phyloP scores from a whole-genome alignment of 2,329 filamentous ascomycete species.

The Aschersonia sp. region DNA sequence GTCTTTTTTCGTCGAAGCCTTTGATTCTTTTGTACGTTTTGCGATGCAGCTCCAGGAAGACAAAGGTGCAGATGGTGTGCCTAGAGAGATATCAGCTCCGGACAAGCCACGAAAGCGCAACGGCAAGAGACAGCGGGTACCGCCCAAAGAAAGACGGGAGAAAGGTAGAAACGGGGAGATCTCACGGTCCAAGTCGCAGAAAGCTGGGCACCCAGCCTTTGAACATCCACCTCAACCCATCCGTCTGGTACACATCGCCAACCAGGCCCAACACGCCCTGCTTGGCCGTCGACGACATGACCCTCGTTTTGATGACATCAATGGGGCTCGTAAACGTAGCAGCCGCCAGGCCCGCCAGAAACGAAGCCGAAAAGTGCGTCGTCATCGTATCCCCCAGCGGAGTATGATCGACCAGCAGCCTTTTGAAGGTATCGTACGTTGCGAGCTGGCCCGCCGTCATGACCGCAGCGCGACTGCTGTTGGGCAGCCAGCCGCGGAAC shows the following conservation, averaged over 20 bases:
- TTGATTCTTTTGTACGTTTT: slow-evolving; percentile 51
- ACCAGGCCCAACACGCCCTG: slow-evolving; percentile 44
- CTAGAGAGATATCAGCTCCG: no score
- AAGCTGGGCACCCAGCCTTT: slow-evolving; percentile 79
- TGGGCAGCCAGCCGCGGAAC: slow-evolving; percentile 78
- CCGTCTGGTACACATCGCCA: slow-evolving; percentile 50
- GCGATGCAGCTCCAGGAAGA: slow-evolving; percentile 80
- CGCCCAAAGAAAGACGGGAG: not conserved
- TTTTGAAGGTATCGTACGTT: slow-evolving; percentile 74
- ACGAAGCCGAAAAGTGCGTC: slow-evolving; percentile 66
- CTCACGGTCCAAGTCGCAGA: slow-evolving; percentile 48
- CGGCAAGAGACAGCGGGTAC: no score
- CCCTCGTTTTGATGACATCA: slow-evolving; percentile 78
- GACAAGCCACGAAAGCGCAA: no score
- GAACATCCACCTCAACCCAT: slow-evolving; percentile 75
- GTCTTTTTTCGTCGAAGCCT: slow-evolving; percentile 15
- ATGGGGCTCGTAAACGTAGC: slow-evolving; percentile 76
- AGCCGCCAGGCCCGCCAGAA: slow-evolving; percentile 69
- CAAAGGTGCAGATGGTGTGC: slow-evolving; percentile 76
- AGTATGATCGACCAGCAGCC: slow-evolving; percentile 49
- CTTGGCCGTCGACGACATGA: slow-evolving; percentile 55
- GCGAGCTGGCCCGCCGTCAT: slow-evolving; percentile 81
- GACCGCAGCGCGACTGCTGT: slow-evolving; percentile 65
- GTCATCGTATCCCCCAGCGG: slow-evolving; percentile 54
- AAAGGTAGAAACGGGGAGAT: slow-evolving; percentile 7